phyloP scores from a whole-genome alignment of 2,329 filamentous ascomycete species.

The Elsinoe fawcettii region DNA sequence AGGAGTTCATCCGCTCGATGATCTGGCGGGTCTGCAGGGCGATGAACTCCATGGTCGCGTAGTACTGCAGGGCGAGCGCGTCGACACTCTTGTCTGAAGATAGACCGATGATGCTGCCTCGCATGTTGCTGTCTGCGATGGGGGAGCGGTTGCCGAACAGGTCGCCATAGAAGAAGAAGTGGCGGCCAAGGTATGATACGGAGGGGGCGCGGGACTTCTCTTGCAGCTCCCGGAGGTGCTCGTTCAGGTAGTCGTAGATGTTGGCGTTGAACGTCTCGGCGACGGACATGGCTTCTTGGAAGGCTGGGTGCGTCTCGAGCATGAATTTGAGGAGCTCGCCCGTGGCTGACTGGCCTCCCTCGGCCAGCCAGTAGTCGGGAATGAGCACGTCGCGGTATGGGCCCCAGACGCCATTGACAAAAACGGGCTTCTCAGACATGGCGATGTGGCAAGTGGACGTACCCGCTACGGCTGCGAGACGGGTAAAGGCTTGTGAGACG shows the following conservation, averaged over 20 bases:
- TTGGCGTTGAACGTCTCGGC: conserved; percentile 77
- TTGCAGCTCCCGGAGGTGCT: conserved; percentile 70
- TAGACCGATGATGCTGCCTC: conserved; percentile 77
- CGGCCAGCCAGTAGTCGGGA: conserved; percentile 90
- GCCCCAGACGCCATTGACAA: conserved; percentile 93
- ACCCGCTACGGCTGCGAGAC: conserved; percentile 86
- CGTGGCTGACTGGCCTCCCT: conserved; percentile 93
- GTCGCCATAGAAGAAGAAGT: conserved; percentile 98
- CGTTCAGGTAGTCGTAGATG: conserved; percentile 92
- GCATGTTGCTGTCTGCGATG: conserved; percentile 87
- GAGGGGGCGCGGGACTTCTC: conserved; percentile 62
- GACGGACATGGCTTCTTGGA: conserved; percentile 68
- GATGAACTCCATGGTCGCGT: conserved; percentile 96
- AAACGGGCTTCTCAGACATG: conserved; percentile 88
- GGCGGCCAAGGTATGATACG: conserved; percentile 77
- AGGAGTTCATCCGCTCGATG: conserved; percentile 82
- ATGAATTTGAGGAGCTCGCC: conserved; percentile 91
- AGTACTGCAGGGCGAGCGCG: conserved; percentile 85
- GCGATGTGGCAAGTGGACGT: conserved; percentile 96
- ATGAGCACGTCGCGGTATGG: conserved; percentile 92
- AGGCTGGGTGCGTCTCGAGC: conserved; percentile 88
- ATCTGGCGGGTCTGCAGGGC: conserved; percentile 95
- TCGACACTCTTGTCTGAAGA: conserved; percentile 81
- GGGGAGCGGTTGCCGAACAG: conserved; percentile 95
- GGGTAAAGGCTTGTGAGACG: conserved; percentile 83